Evolutionary conservation across 2,329 filamentous ascomycete genomes (phyloP), one percentile per base, ranked within the genome.

Genomic region (Ramichloridium luteum): DNA sequence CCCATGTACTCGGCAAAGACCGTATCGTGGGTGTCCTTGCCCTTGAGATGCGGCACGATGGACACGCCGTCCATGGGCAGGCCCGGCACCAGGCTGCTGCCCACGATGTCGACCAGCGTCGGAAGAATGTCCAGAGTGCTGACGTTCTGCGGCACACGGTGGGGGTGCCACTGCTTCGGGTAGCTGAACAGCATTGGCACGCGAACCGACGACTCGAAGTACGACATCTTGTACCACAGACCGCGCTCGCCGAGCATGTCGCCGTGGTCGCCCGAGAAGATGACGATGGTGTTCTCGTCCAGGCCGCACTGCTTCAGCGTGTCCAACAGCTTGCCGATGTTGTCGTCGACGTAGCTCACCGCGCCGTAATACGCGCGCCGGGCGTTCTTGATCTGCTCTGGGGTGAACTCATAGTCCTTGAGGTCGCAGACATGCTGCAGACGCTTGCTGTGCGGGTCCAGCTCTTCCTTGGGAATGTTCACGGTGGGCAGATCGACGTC

Each of bases 221-320:
- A 94, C 52, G 75, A 84, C 86, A 94, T 94, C 69, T 94, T 94
- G 67, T 93, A 86, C 86, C 86, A 94, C 28, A 94, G 64, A 4
- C 81, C 80, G 32, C 84, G 77, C 64, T 94, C 86, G 37, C 86
- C 86, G 5, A 94, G 72, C 86, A 94, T 94, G 58, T 94, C 86
- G 34, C 86, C 86, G 51, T 94, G 86, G 54, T 94, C 86, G 27
- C 86, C 85, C 36, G 80, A 86, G 61, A 94, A 94, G 44, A 94
- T 76, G 48, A 94, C 67, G 47, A 93, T 85, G 9, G 86, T 94
- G 58, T 93, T 74, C 18, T 93, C 75, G 38, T 77, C 77, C 27
- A 94, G 65, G 5, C 77, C 72, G 51, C 83, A 88, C 37, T 84
- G 70, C 55, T 85, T 79, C 12, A 94, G 64, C 0, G 82, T 78